Percentiles rank a stretch among this genome's conserved stretches.
Conservation (phyloP, 75 land plant genomes). For the Pseudotsuga menziesii region DNA sequence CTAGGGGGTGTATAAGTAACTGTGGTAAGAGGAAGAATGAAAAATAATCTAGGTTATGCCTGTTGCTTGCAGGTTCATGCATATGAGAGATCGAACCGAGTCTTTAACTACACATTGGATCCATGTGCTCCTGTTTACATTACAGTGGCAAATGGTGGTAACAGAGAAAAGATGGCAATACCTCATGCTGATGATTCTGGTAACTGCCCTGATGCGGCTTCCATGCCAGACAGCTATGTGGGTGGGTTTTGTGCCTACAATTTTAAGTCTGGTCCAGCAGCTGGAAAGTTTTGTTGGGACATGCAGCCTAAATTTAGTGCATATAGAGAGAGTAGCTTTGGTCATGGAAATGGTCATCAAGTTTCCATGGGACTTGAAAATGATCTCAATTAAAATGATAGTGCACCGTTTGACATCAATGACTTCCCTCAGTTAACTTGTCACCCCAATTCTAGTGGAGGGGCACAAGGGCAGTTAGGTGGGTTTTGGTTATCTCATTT, state of each 20-base stretch:
- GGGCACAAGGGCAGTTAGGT: no score
- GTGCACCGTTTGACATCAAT: no score
- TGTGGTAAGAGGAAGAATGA: neutral
- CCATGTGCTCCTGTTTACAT: slow-evolving; percentile 83
- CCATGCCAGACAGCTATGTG: slow-evolving; percentile 49
- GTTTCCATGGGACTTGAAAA: no score
- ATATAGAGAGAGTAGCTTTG: slow-evolving; percentile 85
- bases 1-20: neutral
- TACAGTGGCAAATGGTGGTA: slow-evolving; percentile 93
- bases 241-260: slow-evolving; percentile 77
- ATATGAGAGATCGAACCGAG: slow-evolving; percentile 83
- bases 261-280: slow-evolving; percentile 87
- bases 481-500: no score
- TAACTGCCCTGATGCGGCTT: slow-evolving; percentile 71
- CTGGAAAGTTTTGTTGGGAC: slow-evolving; percentile 91
- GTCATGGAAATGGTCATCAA: no score
- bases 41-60: neutral
- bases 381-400: no score
- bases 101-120: slow-evolving; percentile 67
- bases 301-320: slow-evolving; percentile 93
- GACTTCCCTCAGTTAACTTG: no score
- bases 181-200: slow-evolving; percentile 84
- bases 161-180: slow-evolving; percentile 71
- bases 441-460: no score
- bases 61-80: slow-evolving; percentile 79